Base-by-base conservation (phyloP, 1,139 yeast species). In the Pichia sp. region DNA sequence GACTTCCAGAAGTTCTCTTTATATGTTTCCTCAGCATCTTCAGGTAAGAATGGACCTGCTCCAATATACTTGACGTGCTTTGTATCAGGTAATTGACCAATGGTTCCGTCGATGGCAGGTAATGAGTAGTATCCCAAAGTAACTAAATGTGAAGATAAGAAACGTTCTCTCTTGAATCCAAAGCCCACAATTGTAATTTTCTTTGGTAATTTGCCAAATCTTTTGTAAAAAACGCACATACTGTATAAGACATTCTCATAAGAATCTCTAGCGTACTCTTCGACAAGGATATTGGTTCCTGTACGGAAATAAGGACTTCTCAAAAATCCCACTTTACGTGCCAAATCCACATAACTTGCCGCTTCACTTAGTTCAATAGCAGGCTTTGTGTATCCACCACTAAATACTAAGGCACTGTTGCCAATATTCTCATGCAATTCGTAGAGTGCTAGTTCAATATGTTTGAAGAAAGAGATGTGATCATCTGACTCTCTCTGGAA, bases 191-290 rank as follows among this genome's bases (percentile, higher is more conserved):
- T 66, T 0, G 76, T 70, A 3, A 83, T 62, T 3, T 48, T 49
- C 1, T 51, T 36, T 0, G 94, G 94, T 45, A 71, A 78, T 2
- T 13, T 27, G 0, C 64, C 60, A 6, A 62, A 56, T 2, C 69
- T 46, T 47, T 78, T 77, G 30, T 67, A 59, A 53, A 68, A 84
- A 33, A 80, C 61, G 32, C 74, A 67, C 3, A 84, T 48, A 47
- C 81, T 74, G 53, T 74, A 83, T 3, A 82, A 45, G 7, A 84
- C 70, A 53, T 85, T 85, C 52, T 85, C 94, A 54, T 79, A 80
- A 2, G 94, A 83, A 55, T 85, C 94, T 30, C 86, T 61, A 0
- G 95, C 88, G 55, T 61, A 80, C 47, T 79, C 86, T 51, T 85
- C 95, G 3, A 70, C 53, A 5, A 60, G 41, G 3, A 72, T 30